phyloP scores from a whole-genome alignment of 2,329 filamentous ascomycete species.

The Chaetomium sp. region DNA sequence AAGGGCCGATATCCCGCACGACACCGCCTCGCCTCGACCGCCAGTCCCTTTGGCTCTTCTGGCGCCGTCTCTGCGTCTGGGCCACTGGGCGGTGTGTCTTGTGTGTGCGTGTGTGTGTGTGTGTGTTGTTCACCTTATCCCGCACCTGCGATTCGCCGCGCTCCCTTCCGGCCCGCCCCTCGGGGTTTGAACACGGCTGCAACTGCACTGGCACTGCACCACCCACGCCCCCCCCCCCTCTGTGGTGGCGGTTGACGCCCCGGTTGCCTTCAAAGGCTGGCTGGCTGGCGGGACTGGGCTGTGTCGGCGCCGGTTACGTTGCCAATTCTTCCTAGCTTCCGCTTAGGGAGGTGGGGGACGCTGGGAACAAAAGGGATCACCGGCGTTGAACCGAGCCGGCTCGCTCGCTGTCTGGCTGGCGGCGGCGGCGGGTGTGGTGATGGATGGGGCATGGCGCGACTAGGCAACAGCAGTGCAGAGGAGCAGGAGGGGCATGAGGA shows the following conservation, averaged over 20 bases:
- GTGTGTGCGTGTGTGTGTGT: slow-evolving; percentile 9
- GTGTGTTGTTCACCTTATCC: slow-evolving; percentile 16
- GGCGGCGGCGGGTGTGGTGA: neutral
- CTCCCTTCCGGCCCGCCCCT: neutral
- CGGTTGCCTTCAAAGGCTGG: neutral
- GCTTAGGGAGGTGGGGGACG: neutral
- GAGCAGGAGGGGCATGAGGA: neutral
- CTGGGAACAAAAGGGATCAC: too few relatives aligned
- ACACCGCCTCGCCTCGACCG: neutral
- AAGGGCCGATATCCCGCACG: slow-evolving; percentile 19
- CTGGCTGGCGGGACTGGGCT: neutral
- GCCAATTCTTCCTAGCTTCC: neutral
- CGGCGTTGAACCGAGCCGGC: neutral
- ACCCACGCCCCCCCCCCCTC: neutral
- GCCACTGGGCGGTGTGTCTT: neutral
- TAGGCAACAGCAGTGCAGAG: neutral
- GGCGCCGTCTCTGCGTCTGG: neutral
- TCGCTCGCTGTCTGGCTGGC: neutral
- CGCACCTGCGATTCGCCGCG: slow-evolving; percentile 11
- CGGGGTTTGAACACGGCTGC: neutral
- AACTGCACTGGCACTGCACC: neutral
- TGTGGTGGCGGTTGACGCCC: neutral
- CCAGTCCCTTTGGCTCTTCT: neutral
- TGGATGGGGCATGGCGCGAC: neutral
- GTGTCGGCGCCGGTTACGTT: slow-evolving; percentile 6